phyloP scores from a whole-genome alignment of 179 eudicot species.

The Heliamphora pulchella region DNA sequence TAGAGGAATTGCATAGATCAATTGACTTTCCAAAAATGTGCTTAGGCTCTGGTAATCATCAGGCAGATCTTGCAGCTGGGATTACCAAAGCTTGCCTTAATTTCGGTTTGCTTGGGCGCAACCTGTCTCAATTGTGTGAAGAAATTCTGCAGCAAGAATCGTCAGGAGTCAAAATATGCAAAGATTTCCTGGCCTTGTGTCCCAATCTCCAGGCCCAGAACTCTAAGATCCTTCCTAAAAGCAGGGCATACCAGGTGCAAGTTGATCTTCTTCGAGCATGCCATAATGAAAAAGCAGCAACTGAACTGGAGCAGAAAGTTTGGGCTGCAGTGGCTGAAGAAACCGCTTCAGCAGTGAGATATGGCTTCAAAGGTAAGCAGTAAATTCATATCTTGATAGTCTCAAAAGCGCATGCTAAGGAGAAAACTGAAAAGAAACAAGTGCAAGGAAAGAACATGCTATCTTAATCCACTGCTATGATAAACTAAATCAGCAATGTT shows the following conservation, averaged over 20 bases:
- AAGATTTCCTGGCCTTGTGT: constrained; percentile 57
- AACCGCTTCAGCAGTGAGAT: constrained; percentile 94
- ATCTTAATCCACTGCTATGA: neutral
- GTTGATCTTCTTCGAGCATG: constrained; percentile 82
- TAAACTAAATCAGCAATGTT: neutral
- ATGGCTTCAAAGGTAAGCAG: constrained; percentile 71
- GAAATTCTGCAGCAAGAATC: constrained; percentile 69
- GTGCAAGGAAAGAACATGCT: neutral
- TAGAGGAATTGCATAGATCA: constrained; percentile 87
- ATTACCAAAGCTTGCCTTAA: constrained; percentile 78
- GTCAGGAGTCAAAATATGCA: constrained; percentile 63
- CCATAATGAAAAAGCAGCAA: constrained; percentile 44
- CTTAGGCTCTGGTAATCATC: constrained; percentile 65
- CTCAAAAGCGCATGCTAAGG: neutral
- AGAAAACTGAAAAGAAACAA: neutral
- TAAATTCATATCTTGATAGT: neutral
- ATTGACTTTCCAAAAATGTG: constrained; percentile 86
- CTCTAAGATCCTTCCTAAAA: constrained; percentile 73
- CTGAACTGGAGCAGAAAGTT: constrained; percentile 60
- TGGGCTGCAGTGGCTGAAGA: constrained; percentile 97
- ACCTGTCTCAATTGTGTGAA: constrained; percentile 73
- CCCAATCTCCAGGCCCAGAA: constrained; percentile 55
- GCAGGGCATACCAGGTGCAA: constrained; percentile 86
- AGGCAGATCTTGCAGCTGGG: constrained; percentile 84
- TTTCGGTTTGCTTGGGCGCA: constrained; percentile 90